Evolutionary conservation across 371 early-diverging fungal species (phyloP), one percentile per base, ranked within the genome.

Genomic region (Globomyces sp.): DNA sequence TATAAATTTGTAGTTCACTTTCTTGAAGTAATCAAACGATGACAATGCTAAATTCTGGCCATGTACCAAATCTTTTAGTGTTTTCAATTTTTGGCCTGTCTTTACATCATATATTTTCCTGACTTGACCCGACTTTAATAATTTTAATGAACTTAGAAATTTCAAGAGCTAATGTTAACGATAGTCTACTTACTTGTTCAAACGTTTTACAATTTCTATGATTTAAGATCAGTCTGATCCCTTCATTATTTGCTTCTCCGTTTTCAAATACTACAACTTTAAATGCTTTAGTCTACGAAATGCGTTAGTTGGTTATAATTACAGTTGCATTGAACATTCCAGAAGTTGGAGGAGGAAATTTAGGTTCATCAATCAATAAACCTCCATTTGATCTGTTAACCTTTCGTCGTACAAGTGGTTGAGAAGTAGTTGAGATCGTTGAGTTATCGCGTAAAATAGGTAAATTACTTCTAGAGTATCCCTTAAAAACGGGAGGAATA

Each of bases 181-280:
- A 47, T 51, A 13, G 46, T 6, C 59, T 43, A 34, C 36, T 44
- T 68, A 75, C 79, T 64, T 78, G 74, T 11, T 81, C 82, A 39
- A 68, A 79, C 4, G 69, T 69, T 41, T 72, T 70, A 73, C 82
- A 81, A 69, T 74, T 81, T 13, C 79, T 49, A 57, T 75, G 75
- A 69, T 81, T 81, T 40, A 81, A 66, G 8, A 76, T 68, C 43
- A 76, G 51, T 13, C 61, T 70, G 1, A 67, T 50, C 3, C 73
- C 74, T 42, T 65, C 60, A 6, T 8, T 4, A 11, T 64, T 66
- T 1, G 51, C 48, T 48, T 81, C 78, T 60, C 79, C 82, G 59
- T 81, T 81, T 57, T 57, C 63, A 63, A 74, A 77, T 0, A 77
- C 75, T n/a, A 64, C 57, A 9, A 81, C 68, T 52, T 71, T 60